Evolutionary conservation across 2,329 filamentous ascomycete species (phyloP).

Genomic region (Botrytis deweyae): DNA sequence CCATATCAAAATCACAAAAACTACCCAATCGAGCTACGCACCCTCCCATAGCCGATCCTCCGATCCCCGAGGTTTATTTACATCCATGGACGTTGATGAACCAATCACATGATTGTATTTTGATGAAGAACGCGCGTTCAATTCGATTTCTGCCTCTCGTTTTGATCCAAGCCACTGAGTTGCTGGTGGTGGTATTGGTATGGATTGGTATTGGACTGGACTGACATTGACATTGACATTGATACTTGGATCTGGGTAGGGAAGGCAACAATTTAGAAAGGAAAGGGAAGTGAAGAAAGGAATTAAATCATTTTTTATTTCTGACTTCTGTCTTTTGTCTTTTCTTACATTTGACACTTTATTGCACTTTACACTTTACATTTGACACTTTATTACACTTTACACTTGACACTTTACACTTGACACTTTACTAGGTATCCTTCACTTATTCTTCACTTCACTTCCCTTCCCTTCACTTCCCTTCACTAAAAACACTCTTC

Average conservation of each 20-base stretch:
- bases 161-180: background rate
- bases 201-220: too few species aligned
- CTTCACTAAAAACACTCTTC: too few species aligned
- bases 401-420: too few species aligned
- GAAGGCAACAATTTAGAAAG: background rate
- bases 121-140: constrained; percentile 7
- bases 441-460: background rate
- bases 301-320: background rate
- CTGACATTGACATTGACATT: background rate
- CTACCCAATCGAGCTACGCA: background rate
- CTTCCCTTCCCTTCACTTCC: too few species aligned
- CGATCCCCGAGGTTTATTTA: background rate
- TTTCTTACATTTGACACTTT: too few species aligned
- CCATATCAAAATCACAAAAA: background rate
- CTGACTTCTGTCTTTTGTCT: too few species aligned
- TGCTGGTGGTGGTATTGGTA: too few species aligned
- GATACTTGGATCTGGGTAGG: background rate
- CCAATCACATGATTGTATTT: background rate
- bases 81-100: too few species aligned
- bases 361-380: background rate
- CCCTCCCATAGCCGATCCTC: background rate
- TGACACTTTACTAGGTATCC: background rate
- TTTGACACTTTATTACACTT: too few species aligned
- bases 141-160: background rate
- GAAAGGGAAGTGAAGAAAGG: background rate